phyloP scores from a whole-genome alignment of 2,329 filamentous ascomycete species.

The Plectosphaerella cucumerina region DNA sequence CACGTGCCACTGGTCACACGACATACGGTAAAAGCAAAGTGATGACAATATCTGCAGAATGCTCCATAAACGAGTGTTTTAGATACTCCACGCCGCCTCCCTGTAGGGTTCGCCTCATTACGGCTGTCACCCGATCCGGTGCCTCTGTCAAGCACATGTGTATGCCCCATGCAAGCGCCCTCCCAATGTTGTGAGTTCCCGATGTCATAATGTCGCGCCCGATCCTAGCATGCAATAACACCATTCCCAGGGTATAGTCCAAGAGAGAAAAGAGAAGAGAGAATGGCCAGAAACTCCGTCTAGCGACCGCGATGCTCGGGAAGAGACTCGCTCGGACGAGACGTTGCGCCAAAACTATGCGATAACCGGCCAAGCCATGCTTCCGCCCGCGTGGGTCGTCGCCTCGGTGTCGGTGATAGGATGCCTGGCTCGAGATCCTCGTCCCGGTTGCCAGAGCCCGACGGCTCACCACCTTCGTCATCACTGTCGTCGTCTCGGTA shows the following conservation, averaged over 20 bases:
- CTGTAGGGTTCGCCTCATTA: too few species aligned
- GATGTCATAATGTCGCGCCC: neutral
- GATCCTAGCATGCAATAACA: neutral
- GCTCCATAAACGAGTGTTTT: too few species aligned
- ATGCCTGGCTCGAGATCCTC: conserved; percentile 42
- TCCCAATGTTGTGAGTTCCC: neutral
- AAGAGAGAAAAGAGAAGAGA: too few species aligned
- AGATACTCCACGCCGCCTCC: too few species aligned
- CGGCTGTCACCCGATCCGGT: neutral
- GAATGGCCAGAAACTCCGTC: neutral
- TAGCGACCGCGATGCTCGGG: conserved; percentile 10
- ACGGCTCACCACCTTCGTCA: conserved; percentile 28
- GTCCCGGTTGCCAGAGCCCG: conserved; percentile 23
- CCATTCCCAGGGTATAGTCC: neutral
- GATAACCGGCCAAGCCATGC: conserved; percentile 36
- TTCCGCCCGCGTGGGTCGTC: conserved; percentile 19
- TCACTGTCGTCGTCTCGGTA: conserved; percentile 52
- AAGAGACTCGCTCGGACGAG: conserved; percentile 6
- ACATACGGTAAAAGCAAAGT: too few species aligned
- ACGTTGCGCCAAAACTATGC: conserved; percentile 14
- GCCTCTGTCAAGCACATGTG: neutral
- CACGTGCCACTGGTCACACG: too few species aligned
- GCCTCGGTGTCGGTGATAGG: conserved; percentile 15
- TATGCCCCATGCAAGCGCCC: neutral
- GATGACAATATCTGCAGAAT: too few species aligned